Conservation (phyloP, 1,284 basidiomycete species). For the Ustilago tritici region DNA sequence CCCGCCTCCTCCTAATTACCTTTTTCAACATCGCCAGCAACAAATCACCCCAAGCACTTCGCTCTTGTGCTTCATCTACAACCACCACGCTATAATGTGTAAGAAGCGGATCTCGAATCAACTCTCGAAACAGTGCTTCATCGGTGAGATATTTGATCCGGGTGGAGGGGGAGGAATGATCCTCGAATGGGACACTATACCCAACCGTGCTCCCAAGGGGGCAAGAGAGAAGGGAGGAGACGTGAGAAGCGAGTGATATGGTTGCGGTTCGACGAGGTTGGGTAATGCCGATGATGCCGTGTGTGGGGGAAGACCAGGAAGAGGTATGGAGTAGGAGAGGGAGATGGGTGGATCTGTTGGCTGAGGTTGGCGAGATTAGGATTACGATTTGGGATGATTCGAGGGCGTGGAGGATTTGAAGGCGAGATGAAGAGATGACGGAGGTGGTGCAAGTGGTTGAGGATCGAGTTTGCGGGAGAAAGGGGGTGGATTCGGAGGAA, state of each 20-base stretch:
- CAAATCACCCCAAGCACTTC: conserved; percentile 70
- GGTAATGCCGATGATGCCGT: conserved; percentile 67
- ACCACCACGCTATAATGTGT: conserved; percentile 69
- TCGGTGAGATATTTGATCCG: conserved; percentile 68
- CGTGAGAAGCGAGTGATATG: conserved; percentile 69
- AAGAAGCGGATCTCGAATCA: conserved; percentile 60
- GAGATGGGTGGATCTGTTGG: conserved; percentile 74
- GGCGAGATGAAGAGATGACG: conserved; percentile 87
- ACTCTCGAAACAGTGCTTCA: conserved; percentile 62
- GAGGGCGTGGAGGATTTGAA: conserved; percentile 83
- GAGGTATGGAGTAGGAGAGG: conserved; percentile 93
- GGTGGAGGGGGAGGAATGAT: conserved; percentile 65
- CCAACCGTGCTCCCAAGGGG: conserved; percentile 83
- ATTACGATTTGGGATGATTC: conserved; percentile 87
- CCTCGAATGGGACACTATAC: conserved; percentile 71
- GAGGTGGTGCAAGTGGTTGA: conserved; percentile 69
- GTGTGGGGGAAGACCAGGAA: conserved; percentile 70
- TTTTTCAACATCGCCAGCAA: conserved; percentile 71
- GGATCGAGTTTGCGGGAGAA: conserved; percentile 2
- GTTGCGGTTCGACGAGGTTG: conserved; percentile 70
- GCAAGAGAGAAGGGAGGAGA: conserved; percentile 67
- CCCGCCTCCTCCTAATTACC: conserved; percentile 87
- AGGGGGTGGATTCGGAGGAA: conserved; percentile 9
- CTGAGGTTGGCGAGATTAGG: conserved; percentile 71
- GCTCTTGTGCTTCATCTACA: conserved; percentile 72